Percentiles rank a stretch among this genome's conserved stretches.
Evolutionary conservation across 148 eudicot species (phyloP).

Genomic region (Cornus kousa): DNA sequence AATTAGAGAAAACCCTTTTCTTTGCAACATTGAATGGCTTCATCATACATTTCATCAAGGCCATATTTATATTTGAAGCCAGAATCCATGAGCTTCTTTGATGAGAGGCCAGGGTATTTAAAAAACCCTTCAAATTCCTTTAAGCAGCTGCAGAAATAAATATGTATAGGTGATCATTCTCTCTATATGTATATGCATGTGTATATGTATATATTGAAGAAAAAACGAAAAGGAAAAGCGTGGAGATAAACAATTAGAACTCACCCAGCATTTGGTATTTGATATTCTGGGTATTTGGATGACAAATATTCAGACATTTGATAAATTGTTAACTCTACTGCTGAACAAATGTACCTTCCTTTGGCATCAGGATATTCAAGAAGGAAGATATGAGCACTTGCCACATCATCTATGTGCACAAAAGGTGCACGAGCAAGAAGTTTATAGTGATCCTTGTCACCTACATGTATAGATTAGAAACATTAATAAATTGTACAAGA

Average conservation of each 20-base stretch:
- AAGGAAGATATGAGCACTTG: conserved; percentile 36
- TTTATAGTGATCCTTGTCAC: background rate
- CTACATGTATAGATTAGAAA: background rate
- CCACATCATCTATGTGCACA: conserved; percentile 45
- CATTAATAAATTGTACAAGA: too few species aligned
- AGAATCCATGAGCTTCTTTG: conserved; percentile 35
- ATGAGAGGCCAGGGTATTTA: conserved; percentile 18
- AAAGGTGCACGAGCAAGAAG: background rate
- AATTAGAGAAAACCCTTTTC: conserved; percentile 17
- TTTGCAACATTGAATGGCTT: conserved; percentile 38
- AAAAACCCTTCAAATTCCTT: background rate
- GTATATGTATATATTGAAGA: too few species aligned
- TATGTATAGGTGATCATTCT: too few species aligned
- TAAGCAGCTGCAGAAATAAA: conserved; percentile 14
- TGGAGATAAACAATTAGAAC: background rate
- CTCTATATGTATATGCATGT: too few species aligned
- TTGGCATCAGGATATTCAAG: conserved; percentile 37
- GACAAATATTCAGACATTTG: conserved; percentile 24
- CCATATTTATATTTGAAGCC: conserved; percentile 38
- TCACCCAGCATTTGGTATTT: conserved; percentile 22
- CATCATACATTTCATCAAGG: conserved; percentile 43
- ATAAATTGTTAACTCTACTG: conserved; percentile 8
- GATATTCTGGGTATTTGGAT: conserved; percentile 33
- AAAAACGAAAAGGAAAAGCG: background rate
- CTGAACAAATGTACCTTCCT: conserved; percentile 39